These are phyloP conservation scores for Prunus padus DNA, from an alignment of 306 rosid genomes.

Conservation along the genomic window DNA sequence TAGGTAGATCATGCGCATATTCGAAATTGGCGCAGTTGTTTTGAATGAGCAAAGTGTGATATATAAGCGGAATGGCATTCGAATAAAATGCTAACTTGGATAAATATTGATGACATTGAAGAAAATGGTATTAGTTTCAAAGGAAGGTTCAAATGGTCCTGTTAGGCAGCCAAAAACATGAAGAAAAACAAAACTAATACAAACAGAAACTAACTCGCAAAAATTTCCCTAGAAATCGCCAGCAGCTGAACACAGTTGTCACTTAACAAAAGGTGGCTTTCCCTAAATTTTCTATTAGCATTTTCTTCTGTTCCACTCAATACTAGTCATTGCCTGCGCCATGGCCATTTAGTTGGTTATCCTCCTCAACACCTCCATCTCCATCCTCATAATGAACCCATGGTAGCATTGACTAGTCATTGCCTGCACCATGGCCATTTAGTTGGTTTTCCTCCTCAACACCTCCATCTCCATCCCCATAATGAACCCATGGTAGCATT, in stretches of 20 bases:
- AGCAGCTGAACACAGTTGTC: not conserved
- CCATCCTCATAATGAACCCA: slow-evolving; percentile 78
- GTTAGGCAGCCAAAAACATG: not conserved
- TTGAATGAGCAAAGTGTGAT: not conserved
- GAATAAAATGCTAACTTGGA: not conserved
- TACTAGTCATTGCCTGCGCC: slow-evolving; percentile 42
- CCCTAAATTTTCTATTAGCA: not conserved
- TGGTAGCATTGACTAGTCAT: slow-evolving; percentile 67
- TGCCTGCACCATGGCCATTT: slow-evolving; percentile 43
- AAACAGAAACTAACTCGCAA: not conserved
- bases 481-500: slow-evolving; percentile 89
- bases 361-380: slow-evolving; percentile 40
- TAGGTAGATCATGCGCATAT: not conserved
- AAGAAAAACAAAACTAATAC: not conserved
- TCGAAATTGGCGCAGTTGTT: not conserved
- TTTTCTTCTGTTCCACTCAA: not conserved
- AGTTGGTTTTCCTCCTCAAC: slow-evolving; percentile 42
- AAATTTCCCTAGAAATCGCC: not conserved
- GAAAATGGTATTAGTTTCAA: not conserved
- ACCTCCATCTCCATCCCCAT: slow-evolving; percentile 47
- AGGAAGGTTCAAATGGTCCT: not conserved
- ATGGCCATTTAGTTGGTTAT: slow-evolving; percentile 40
- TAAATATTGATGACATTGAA: not conserved
- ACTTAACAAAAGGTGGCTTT: not conserved
- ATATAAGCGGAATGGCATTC: not conserved